phyloP scores from a whole-genome alignment of 129 eudicot genomes.

The Flaveria bidentis region DNA sequence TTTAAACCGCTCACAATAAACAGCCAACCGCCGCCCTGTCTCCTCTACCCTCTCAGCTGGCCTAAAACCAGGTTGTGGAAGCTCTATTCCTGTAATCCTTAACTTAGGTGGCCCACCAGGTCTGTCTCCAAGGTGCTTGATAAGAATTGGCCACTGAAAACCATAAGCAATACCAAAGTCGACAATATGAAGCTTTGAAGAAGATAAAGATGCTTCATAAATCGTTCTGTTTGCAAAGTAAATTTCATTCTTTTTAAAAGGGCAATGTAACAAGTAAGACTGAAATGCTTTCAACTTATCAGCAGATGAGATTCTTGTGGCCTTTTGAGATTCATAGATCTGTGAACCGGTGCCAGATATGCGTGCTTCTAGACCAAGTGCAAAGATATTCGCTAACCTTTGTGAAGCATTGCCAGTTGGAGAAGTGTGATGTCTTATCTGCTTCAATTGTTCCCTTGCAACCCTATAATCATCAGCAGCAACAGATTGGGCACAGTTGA shows the following conservation, averaged over 20 bases:
- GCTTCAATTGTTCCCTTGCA: constrained; percentile 62
- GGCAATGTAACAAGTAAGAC: constrained; percentile 52
- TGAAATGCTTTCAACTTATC: constrained; percentile 69
- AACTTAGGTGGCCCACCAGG: constrained; percentile 62
- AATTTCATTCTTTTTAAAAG: constrained; percentile 57
- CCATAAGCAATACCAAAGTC: constrained; percentile 78
- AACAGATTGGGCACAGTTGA: constrained; percentile 72
- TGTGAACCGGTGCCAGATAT: constrained; percentile 70
- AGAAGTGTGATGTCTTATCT: constrained; percentile 59
- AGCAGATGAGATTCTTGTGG: constrained; percentile 47
- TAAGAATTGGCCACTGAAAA: constrained; percentile 78
- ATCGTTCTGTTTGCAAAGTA: constrained; percentile 59
- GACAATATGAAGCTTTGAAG: constrained; percentile 56
- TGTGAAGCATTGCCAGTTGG: constrained; percentile 62
- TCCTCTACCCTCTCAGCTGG: constrained; percentile 72
- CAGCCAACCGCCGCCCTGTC: constrained; percentile 65
- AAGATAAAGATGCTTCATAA: constrained; percentile 28
- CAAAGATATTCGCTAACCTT: constrained; percentile 60
- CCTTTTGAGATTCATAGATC: constrained; percentile 49
- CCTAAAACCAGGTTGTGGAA: constrained; percentile 69
- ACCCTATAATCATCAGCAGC: constrained; percentile 63
- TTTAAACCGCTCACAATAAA: constrained; percentile 54
- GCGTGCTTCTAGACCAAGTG: constrained; percentile 72
- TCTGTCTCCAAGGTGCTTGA: constrained; percentile 48
- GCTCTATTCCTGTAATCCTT: constrained; percentile 75